Base-by-base conservation (phyloP, 495 filamentous ascomycete species). In the Tuber melanosporum region DNA sequence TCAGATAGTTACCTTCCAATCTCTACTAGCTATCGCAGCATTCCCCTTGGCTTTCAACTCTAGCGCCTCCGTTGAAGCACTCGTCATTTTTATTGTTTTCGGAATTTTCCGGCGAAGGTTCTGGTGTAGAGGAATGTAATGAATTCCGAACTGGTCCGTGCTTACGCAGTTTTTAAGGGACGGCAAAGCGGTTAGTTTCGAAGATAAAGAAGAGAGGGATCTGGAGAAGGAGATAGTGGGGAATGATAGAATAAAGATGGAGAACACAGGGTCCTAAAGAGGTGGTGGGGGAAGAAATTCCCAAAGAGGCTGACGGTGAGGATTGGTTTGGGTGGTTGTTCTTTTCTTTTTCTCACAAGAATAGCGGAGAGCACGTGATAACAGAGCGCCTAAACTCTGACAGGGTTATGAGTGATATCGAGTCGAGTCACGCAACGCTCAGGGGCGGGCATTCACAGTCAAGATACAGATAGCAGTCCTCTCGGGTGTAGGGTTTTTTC, bases 11-110 rank as follows among this genome's bases (percentile, higher is more conserved):
- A 82, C 80, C 76, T 69, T 87, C 95, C 95, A 99, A 85, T 98
- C 91, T 82, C 97, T 93, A 32, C 89, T 85, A 39, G 91, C 90
- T 85, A 98, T 97, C 62, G 94, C 94, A 82, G 93, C 91, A 86
- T 99, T 99, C 76, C 95, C 95, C 84, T 97, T 90, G 85, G 93
- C 90, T 88, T 99, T 99, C 77, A 96, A 86, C 80, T 90, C 91
- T 76, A 89, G 88, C 72, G 95, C 94, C 84, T 91, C 88, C 76
- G 93, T 91, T 82, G 85, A 81, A 73, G 83, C 77, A 52, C 77
- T 80, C 57, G 73, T 47, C 78, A 80, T 80, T 62, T 62, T 73
- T 78, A 47, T 49, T 6, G 26, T 32, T 32, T 62, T 36, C 26
- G 26, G 26, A 66, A 66, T 6, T 36, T 66, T 36, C 57, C 32